These are phyloP conservation scores for Solanum clarkiae DNA, from an alignment of 257 asterid species.

Conservation along the genomic window DNA sequence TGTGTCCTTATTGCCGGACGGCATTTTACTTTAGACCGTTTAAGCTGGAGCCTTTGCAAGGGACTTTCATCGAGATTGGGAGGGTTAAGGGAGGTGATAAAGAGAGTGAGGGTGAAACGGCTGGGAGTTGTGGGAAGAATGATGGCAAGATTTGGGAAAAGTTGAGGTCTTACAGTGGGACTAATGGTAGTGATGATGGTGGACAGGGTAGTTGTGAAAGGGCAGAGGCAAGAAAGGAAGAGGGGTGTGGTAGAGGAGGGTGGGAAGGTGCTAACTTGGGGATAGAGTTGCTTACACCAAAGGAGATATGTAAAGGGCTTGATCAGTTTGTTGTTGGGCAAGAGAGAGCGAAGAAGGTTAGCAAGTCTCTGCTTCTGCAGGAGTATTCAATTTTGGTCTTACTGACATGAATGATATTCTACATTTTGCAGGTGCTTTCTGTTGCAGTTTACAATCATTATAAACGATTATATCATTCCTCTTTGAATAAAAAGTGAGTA, in stretches of 20 bases:
- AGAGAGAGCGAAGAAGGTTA: constrained; percentile 77
- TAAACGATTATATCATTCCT: constrained; percentile 55
- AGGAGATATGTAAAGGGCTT: constrained; percentile 73
- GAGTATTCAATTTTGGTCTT: not conserved
- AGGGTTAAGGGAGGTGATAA: constrained; percentile 48
- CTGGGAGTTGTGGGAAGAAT: constrained; percentile 25
- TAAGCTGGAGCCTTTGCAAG: constrained; percentile 80
- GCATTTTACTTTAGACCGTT: constrained; percentile 81
- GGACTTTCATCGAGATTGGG: constrained; percentile 84
- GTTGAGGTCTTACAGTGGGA: constrained; percentile 67
- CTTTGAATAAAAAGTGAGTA: constrained; percentile 50
- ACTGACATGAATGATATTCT: not conserved
- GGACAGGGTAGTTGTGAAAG: not conserved
- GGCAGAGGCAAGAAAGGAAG: not conserved
- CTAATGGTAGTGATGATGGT: not conserved
- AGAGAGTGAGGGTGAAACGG: constrained; percentile 16
- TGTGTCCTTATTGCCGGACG: constrained; percentile 66
- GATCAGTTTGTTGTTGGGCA: constrained; percentile 78
- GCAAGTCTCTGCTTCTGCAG: not conserved
- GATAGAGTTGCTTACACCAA: constrained; percentile 62
- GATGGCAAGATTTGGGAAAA: constrained; percentile 82
- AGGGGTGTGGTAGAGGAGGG: constrained; percentile 5
- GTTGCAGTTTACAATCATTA: constrained; percentile 95
- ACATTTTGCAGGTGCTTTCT: constrained; percentile 62
- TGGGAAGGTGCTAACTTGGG: constrained; percentile 19